phyloP scores from a whole-genome alignment of 352 stramenopile species.

The Stramenopiles sp. region DNA sequence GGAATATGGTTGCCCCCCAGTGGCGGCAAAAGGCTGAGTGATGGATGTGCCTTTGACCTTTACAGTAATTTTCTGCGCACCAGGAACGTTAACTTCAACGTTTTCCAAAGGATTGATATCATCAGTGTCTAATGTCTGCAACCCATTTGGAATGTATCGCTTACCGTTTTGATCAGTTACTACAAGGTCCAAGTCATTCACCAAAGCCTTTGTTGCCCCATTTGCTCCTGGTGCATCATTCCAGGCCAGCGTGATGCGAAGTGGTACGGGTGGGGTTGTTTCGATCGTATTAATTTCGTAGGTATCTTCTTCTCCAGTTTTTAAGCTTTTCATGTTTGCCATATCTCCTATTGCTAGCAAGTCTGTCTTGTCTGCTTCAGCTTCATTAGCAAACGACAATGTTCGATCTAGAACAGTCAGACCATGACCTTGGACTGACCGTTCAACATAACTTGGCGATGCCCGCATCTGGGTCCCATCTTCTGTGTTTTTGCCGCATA shows the following conservation, averaged over 20 bases:
- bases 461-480: constrained; percentile 24
- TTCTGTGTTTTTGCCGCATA: constrained; percentile 34
- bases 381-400: constrained; percentile 11
- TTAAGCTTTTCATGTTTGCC: constrained; percentile 27
- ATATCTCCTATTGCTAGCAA: constrained; percentile 17
- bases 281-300: constrained; percentile 30
- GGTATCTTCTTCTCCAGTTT: constrained; percentile 16
- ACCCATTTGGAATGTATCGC: no score
- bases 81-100: no score
- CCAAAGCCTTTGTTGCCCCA: neutral
- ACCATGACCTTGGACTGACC: constrained; percentile 32
- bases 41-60: no score
- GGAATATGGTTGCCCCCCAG: no score
- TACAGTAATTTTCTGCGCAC: no score
- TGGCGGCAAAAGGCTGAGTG: no score
- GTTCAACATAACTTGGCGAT: constrained; percentile 45
- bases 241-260: constrained; percentile 9
- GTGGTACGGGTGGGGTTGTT: neutral
- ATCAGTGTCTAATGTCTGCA: no score
- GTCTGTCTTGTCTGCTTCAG: constrained; percentile 25
- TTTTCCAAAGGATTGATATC: no score
- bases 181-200: constrained; percentile 21
- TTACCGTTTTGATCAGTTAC: constrained; percentile 40
- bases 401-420: constrained; percentile 27
- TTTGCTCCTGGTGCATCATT: neutral